Evolutionary conservation across 345 rosid species (phyloP), one percentile per base, ranked within the genome.

Genomic region (Hirschfeldia incana): DNA sequence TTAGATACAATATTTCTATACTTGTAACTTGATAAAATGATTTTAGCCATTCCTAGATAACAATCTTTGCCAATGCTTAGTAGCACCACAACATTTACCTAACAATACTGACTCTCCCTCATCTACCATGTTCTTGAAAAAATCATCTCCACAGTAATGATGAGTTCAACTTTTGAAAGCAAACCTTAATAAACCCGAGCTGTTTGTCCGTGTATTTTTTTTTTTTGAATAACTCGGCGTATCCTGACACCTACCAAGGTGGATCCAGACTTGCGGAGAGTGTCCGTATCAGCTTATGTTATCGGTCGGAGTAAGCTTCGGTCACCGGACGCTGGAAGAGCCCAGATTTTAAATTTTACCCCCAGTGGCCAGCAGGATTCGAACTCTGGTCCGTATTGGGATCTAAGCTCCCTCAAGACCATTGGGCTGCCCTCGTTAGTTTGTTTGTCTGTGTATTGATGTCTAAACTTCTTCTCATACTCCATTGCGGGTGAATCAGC

Each of bases 1-100:
- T 51, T 53, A 28, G 65, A 32, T 6, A 76, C 81, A 55, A 63
- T n/a, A 37, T 36, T 10, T 36, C 51, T 77, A 27, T 13, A 70
- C 42, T 77, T 65, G 27, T 62, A 70, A 0, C 8, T 69, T 1
- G 64, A 27, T 2, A 70, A 70, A 6, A 77, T 9, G n/a, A 77
- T 0, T 28, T 70, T 7, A 53, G 32, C 34, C 46, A 77, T 10
- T 21, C 65, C 59, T 0, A 77, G 33, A 51, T 70, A 71, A 30
- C 81, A 77, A n/a, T 77, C 76, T 77, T 64, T 64, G 2, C 71
- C 66, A 12, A 53, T 4, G 4, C 70, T 70, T 57, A 77, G 11
- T 15, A 63, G 37, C 11, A 63, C 12, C 17, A 37, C 76, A 77
- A 64, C 76, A 77, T 13, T 70, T 59, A 4, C 37, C 2, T 0